Percentiles rank a stretch among this genome's conserved stretches.
phyloP scores from a whole-genome alignment of 768 basidiomycete species.

The Boletus sp. region DNA sequence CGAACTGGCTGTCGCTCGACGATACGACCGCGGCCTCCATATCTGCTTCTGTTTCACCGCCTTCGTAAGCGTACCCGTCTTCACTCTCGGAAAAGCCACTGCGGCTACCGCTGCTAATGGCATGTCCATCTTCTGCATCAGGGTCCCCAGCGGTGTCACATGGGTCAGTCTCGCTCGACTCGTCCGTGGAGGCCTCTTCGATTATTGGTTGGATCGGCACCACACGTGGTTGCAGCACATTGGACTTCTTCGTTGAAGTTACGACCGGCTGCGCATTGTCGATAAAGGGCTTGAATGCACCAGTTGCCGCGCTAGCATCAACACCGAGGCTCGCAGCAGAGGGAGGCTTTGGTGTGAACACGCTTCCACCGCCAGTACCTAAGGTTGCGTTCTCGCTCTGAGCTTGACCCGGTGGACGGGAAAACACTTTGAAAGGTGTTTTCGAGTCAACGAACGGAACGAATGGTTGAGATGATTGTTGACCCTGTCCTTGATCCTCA shows the following conservation, averaged over 20 bases:
- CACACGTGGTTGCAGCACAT: constrained; percentile 19
- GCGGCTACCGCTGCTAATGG: constrained; percentile 26
- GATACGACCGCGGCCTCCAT: constrained; percentile 26
- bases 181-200: constrained; percentile 32
- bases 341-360: constrained; percentile 47
- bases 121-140: constrained; percentile 26
- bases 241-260: constrained; percentile 21
- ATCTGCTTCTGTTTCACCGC: constrained; percentile 26
- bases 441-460: constrained; percentile 40
- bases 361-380: constrained; percentile 20
- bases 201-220: constrained; percentile 18
- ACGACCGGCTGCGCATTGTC: constrained; percentile 20
- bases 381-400: constrained; percentile 38
- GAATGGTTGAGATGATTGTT: constrained; percentile 36
- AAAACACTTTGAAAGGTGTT: constrained; percentile 62
- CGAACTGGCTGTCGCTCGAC: constrained; percentile 33
- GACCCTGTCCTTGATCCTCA: constrained; percentile 17
- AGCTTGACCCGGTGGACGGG: constrained; percentile 50
- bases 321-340: constrained; percentile 8
- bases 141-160: constrained; percentile 18
- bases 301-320: constrained; percentile 1
- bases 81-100: constrained; percentile 35
- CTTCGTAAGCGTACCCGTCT: constrained; percentile 34
- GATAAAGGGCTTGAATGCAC: constrained; percentile 40
- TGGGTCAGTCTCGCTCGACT: constrained; percentile 31